Conservation (phyloP, 345 rosid species). For the Melastoma malabathricum region DNA sequence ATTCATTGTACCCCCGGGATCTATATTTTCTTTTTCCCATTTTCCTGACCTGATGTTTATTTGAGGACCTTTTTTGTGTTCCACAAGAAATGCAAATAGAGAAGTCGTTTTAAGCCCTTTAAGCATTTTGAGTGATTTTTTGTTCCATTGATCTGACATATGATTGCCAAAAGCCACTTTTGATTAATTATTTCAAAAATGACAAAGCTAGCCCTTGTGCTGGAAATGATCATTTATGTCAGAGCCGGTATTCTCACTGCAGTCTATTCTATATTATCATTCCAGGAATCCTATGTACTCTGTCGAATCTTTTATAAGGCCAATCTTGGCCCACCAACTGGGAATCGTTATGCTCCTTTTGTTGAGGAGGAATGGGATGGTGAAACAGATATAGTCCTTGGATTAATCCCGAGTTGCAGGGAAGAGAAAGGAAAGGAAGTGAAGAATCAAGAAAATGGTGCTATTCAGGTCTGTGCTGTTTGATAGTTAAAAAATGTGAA, state of each 20-base stretch:
- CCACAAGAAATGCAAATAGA: no score
- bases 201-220: no score
- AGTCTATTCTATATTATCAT: constrained; percentile 9
- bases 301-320: constrained; percentile 89
- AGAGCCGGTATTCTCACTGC: background rate
- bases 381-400: constrained; percentile 3
- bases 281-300: constrained; percentile 56
- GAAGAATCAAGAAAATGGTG: background rate
- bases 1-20: no score
- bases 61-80: no score
- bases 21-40: no score
- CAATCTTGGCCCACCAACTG: constrained; percentile 85
- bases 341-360: constrained; percentile 14
- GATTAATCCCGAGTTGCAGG: background rate
- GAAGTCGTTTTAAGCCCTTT: no score
- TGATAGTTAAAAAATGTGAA: background rate
- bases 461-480: constrained; percentile 1
- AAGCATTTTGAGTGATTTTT: no score
- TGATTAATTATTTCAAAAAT: no score
- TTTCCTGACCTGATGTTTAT: no score
- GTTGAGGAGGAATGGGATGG: constrained; percentile 15
- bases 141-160: no score
- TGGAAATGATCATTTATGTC: background rate
- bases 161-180: no score
- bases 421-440: constrained; percentile 5